Percentiles rank a stretch among this genome's conserved stretches.
Evolutionary conservation across 176 grass and related monocot genomes (phyloP).

Genomic region (Avena sativa): DNA sequence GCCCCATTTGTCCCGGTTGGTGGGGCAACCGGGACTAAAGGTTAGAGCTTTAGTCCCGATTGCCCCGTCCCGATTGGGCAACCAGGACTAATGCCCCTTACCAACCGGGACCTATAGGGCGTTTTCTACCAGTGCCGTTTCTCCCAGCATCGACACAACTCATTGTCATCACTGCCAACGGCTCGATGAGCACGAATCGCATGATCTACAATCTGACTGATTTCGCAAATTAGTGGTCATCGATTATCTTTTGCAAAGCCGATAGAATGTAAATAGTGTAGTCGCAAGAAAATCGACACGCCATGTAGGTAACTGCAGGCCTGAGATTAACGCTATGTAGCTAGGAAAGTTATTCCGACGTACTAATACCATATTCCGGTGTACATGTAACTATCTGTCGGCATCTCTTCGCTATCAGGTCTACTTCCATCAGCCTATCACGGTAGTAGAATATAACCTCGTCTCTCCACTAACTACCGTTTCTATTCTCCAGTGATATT

Average conservation of each 20-base stretch:
- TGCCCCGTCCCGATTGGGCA: no score
- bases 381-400: background rate
- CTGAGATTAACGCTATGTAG: slow-evolving; percentile 12
- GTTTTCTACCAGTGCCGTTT: no score
- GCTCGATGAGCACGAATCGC: background rate
- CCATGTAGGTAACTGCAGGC: background rate
- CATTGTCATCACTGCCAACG: no score
- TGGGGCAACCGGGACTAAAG: no score
- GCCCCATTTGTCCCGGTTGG: no score
- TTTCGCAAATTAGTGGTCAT: background rate
- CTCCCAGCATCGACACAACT: no score
- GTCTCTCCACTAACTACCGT: slow-evolving; percentile 17
- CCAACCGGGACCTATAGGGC: no score
- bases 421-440: slow-evolving; percentile 37
- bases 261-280: background rate
- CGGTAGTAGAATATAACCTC: slow-evolving; percentile 49
- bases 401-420: slow-evolving; percentile 38
- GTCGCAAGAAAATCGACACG: background rate
- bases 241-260: background rate
- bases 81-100: no score
- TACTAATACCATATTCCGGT: background rate
- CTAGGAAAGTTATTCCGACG: slow-evolving; percentile 30
- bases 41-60: no score
- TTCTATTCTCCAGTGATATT: slow-evolving; percentile 34
- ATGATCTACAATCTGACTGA: background rate